Evolutionary conservation across 139 green algal species (phyloP).

Genomic region (Coelastrella sp.): DNA sequence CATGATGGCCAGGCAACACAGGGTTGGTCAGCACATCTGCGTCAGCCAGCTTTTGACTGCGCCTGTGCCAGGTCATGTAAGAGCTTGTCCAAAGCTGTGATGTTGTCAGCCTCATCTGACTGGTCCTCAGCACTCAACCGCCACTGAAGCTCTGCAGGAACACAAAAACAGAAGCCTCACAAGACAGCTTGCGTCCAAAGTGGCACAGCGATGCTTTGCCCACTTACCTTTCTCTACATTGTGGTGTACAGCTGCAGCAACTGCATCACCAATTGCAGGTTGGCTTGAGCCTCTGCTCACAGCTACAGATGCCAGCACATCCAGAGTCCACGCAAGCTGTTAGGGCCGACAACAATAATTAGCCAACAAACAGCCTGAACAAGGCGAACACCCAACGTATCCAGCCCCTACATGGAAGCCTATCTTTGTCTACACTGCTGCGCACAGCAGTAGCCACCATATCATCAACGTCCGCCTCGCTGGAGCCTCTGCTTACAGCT

Average conservation of each 20-base stretch:
- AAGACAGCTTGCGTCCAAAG: too few relatives aligned
- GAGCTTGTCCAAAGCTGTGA: not conserved
- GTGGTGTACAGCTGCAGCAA: constrained; percentile 31
- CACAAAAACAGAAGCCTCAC: not conserved
- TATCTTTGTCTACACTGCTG: constrained; percentile 43
- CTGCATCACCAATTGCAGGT: constrained; percentile 3
- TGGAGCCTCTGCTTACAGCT: not conserved
- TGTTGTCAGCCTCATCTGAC: not conserved
- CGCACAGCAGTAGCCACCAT: constrained; percentile 26
- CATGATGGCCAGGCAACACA: too few relatives aligned
- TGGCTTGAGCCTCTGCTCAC: not conserved
- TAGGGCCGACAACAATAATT: too few relatives aligned
- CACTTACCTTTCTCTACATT: constrained; percentile 39
- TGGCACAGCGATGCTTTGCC: too few relatives aligned
- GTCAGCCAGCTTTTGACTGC: not conserved
- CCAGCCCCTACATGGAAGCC: not conserved
- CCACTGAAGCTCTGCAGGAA: constrained; percentile 22
- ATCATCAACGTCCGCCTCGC: constrained; percentile 10
- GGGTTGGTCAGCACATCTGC: too few relatives aligned
- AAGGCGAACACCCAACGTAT: too few relatives aligned
- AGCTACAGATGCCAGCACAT: constrained; percentile 38
- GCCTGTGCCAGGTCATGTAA: not conserved
- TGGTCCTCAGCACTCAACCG: not conserved
- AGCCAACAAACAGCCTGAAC: too few relatives aligned
- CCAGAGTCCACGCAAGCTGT: not conserved